Percentiles rank a stretch among this genome's conserved stretches.
Evolutionary conservation across 768 basidiomycete genomes (phyloP).

Genomic region (Tricholoma hemisulphureum): DNA sequence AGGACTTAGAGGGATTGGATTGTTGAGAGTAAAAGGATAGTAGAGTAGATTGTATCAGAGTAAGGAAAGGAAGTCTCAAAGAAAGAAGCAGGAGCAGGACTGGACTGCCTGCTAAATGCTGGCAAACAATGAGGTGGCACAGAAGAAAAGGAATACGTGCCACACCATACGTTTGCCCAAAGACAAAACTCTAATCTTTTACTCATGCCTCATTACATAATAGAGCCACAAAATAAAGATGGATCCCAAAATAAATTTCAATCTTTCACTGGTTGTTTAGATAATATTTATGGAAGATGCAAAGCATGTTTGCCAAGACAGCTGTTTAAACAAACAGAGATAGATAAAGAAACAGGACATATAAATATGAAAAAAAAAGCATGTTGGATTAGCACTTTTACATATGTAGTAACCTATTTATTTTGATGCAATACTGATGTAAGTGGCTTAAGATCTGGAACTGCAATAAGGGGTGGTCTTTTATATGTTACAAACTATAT

Average conservation of each 20-base stretch:
- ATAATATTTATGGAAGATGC: slow-evolving; percentile 29
- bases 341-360: slow-evolving; percentile 28
- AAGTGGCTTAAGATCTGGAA: slow-evolving; percentile 37
- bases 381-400: slow-evolving; percentile 36
- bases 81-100: not conserved
- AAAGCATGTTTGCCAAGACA: slow-evolving; percentile 34
- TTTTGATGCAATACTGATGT: slow-evolving; percentile 40
- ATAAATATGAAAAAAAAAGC: slow-evolving; percentile 33
- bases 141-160: not conserved
- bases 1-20: not conserved
- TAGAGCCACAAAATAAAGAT: slow-evolving; percentile 2
- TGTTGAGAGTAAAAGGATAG: no score
- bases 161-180: not conserved
- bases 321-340: slow-evolving; percentile 12
- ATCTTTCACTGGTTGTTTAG: slow-evolving; percentile 21
- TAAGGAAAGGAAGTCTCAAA: not conserved
- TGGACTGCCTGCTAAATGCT: not conserved
- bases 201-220: slow-evolving; percentile 1
- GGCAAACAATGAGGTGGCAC: not conserved
- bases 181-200: slow-evolving; percentile 3
- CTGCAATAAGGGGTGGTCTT: slow-evolving; percentile 36
- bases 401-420: slow-evolving; percentile 30
- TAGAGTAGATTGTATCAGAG: not conserved
- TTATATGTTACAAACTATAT: slow-evolving; percentile 46
- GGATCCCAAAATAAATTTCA: not conserved